A percentile compares a stretch with the other conserved stretches of the same genome.
Conservation (phyloP, 257 asterid genomes). For the Gentiana straminea region DNA sequence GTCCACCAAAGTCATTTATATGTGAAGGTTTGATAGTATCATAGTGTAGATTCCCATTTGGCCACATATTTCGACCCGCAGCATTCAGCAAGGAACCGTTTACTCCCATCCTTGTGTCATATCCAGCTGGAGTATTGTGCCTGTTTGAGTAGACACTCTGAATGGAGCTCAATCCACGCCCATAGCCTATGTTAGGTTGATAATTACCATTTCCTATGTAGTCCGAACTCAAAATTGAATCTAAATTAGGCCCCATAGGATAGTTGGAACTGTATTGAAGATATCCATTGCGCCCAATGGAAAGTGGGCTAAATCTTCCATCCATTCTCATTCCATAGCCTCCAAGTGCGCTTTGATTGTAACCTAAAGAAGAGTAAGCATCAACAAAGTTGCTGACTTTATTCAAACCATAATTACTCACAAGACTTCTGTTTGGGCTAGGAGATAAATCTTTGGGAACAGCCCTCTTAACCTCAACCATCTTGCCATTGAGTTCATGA, state of each 20-base stretch:
- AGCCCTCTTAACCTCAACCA: constrained; percentile 84
- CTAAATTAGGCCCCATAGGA: constrained; percentile 33
- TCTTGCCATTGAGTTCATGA: constrained; percentile 77
- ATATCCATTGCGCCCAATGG: constrained; percentile 51
- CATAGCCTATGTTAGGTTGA: constrained; percentile 33
- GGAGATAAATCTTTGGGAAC: constrained; percentile 76
- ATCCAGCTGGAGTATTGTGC: constrained; percentile 28
- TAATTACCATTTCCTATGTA: constrained; percentile 34
- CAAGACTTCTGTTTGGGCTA: constrained; percentile 46
- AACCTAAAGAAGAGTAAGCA: constrained; percentile 36
- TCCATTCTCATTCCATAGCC: constrained; percentile 47
- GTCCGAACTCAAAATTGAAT: constrained; percentile 41
- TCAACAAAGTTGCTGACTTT: constrained; percentile 37
- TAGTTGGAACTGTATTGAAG: constrained; percentile 45
- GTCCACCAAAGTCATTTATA: constrained; percentile 29
- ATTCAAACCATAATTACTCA: constrained; percentile 38
- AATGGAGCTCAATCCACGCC: constrained; percentile 33
- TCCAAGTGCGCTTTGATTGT: constrained; percentile 26
- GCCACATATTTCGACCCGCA: constrained; percentile 38
- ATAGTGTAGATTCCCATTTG: constrained; percentile 25
- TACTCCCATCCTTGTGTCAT: constrained; percentile 32
- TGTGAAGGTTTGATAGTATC: constrained; percentile 19
- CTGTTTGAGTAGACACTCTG: constrained; percentile 39
- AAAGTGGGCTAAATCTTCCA: constrained; percentile 49
- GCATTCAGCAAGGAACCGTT: constrained; percentile 39